Percentiles rank a stretch among this genome's conserved stretches.
Evolutionary conservation across 768 basidiomycete species (phyloP).

Genomic region (Lepiota subincarnata): DNA sequence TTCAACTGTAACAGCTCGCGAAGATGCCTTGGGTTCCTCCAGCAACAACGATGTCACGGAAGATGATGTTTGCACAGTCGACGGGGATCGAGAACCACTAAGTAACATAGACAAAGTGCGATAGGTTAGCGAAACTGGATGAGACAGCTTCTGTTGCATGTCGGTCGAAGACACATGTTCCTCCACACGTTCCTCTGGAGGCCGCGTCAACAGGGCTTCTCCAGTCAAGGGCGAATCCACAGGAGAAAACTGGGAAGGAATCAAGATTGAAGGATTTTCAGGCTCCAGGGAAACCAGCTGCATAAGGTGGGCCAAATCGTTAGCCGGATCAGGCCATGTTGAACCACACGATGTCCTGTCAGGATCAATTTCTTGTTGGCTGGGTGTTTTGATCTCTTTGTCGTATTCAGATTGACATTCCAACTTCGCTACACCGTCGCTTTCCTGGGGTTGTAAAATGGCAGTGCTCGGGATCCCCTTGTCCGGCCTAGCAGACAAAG

Average conservation of each 20-base stretch:
- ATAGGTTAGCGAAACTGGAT: constrained; percentile 1
- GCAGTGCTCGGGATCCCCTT: not conserved
- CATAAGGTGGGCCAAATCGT: constrained; percentile 10
- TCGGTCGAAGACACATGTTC: not conserved
- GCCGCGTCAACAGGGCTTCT: constrained; percentile 10
- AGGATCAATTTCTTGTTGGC: not conserved
- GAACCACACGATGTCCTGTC: not conserved
- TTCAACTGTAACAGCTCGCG: not conserved
- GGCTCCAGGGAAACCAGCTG: not conserved
- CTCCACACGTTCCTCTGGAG: not conserved
- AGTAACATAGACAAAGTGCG: constrained; percentile 6
- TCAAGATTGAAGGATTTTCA: not conserved
- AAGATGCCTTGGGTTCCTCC: not conserved
- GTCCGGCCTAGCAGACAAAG: not conserved
- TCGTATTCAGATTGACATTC: not conserved
- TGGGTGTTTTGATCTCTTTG: not conserved
- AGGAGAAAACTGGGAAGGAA: constrained; percentile 3
- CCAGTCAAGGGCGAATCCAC: constrained; percentile 9
- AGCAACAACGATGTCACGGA: not conserved
- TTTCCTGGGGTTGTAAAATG: too few species aligned
- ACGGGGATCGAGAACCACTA: not conserved
- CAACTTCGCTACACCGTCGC: not conserved
- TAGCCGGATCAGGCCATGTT: constrained; percentile 5
- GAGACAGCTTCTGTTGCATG: constrained; percentile 3
- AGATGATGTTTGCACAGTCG: not conserved